Base-by-base conservation (phyloP, 768 basidiomycete species). In the Tulasnella sp. region DNA sequence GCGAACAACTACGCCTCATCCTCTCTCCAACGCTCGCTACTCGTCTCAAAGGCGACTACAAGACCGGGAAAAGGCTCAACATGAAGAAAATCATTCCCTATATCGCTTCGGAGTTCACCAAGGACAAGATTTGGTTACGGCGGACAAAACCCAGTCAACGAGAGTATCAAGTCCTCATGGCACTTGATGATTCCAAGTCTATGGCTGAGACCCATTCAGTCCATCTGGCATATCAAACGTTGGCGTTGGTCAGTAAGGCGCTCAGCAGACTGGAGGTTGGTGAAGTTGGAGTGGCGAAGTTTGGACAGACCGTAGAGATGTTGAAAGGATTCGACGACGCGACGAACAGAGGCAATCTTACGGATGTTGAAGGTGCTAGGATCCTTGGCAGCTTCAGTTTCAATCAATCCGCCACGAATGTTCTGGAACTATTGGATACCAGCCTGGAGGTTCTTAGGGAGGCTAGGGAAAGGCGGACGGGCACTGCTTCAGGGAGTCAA, bases 61-160 rank as follows among this genome's bases (percentile, higher is more conserved):
- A 92, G 27, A 92, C 88, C 0, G 95, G 95, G 46, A 99, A 99
- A 67, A 76, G 93, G 16, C 75, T 99, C 27, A 98, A 98, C 66
- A 96, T 98, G 93, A 90, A 92, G 64, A 92, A 92, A 67, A 89
- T 98, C 64, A 92, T 99, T 55, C 79, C 86, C 3, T 98, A 93
- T 71, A 92, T 99, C 55, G 93, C 95, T 31, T 88, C 84, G 67
- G 95, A 99, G 67, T 99, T 88, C 70, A 98, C 92, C 45, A 98
- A 98, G 65, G 93, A 99, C 73, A 92, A 92, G 67, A 98, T 98
- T 57, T 99, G 95, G 95, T 71, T 98, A 31, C 82, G 93, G 22
- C 77, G 95, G 19, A 95, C 92, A 3, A 80, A 84, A 44, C 93
- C 95, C 4, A 90, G 87, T 62, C 80, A 86, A 60, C 76, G 95